Evolutionary conservation across 108 stramenopile genomes (phyloP).

Genomic region (Fragilaria radians): DNA sequence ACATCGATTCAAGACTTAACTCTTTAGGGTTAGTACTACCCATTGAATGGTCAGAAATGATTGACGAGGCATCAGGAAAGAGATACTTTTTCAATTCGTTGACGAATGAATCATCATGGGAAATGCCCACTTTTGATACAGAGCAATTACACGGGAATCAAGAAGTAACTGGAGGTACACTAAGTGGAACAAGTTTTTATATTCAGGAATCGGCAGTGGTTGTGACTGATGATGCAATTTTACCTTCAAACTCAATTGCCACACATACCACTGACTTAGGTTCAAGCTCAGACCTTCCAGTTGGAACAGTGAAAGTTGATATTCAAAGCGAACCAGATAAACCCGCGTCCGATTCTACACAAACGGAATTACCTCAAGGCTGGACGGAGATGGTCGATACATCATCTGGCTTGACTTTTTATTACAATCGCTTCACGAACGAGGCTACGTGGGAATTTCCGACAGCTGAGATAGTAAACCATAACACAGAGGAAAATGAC

Average conservation of each 20-base stretch:
- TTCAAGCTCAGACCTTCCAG: neutral
- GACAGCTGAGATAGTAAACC: neutral
- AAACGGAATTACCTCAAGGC: slow-evolving; percentile 6
- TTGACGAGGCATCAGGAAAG: slow-evolving; percentile 39
- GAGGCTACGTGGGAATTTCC: slow-evolving; percentile 56
- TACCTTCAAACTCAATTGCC: neutral
- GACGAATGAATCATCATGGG: slow-evolving; percentile 42
- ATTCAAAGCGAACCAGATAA: neutral
- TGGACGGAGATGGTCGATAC: slow-evolving; percentile 32
- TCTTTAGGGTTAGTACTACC: slow-evolving; percentile 15
- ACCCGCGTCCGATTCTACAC: neutral
- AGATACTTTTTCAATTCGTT: slow-evolving; percentile 42
- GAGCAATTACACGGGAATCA: neutral
- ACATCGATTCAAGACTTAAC: slow-evolving; percentile 1
- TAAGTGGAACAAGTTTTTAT: neutral
- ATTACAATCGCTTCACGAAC: slow-evolving; percentile 29
- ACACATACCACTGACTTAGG: neutral
- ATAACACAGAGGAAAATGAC: neutral
- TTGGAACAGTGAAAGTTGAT: neutral
- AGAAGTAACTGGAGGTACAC: neutral
- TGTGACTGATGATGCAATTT: neutral
- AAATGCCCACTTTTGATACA: slow-evolving; percentile 1
- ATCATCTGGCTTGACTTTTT: slow-evolving; percentile 23
- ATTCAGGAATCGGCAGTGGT: neutral
- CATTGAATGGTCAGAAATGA: slow-evolving; percentile 42